Base-by-base conservation (phyloP, 192 early-diverging fungal species). In the Lunasporangiospora selenospora region DNA sequence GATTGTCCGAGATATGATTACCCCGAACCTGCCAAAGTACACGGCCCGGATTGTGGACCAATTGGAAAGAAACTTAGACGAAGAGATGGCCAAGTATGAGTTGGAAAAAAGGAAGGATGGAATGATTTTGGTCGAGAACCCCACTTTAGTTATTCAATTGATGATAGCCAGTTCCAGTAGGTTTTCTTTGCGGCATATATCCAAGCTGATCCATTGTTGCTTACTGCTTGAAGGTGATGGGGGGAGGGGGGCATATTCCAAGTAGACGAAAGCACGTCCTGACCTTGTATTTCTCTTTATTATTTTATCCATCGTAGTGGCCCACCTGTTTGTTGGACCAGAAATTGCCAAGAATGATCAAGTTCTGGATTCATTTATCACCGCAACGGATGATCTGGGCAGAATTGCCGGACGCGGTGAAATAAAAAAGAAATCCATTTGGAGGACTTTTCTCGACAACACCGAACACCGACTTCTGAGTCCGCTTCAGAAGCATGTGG, bases 121-220 rank as follows among this genome's bases (percentile, higher is more conserved):
- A 8, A 53, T 55, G 3, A 77, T 52, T 16, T 9, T 59, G 4
- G 40, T 65, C 6, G 50, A 24, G 6, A 58, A 77, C 13, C 50
- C 65, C 1, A 29, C 48, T 24, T 24, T 23, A 3, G 26, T 79
- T 4, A 8, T 79, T 0, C 54, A 62, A 40, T 39, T 57, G 10
- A 75, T 75, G 61, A 50, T 79, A 26, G 58, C 77, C 39, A 64
- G 44, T 15, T 59, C 70, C 33, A 75, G 77, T 69, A 67, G n/a
- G 58, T 56, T 30, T 44, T 32, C 21, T 43, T 49, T 26, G 56
- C 50, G 23, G 2, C 21, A 24, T n/a, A n/a, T n/a, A n/a, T n/a
- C n/a, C n/a, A n/a, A 16, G 16, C 21, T 43, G 5, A 43, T 19
- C 16, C 8, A 34, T 13, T 21, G 21, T 10, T 11, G 16, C 34